A percentile compares a stretch with the other conserved stretches of the same genome.
Evolutionary conservation across 1,284 basidiomycete genomes (phyloP).

Genomic region (Trametes sp.): DNA sequence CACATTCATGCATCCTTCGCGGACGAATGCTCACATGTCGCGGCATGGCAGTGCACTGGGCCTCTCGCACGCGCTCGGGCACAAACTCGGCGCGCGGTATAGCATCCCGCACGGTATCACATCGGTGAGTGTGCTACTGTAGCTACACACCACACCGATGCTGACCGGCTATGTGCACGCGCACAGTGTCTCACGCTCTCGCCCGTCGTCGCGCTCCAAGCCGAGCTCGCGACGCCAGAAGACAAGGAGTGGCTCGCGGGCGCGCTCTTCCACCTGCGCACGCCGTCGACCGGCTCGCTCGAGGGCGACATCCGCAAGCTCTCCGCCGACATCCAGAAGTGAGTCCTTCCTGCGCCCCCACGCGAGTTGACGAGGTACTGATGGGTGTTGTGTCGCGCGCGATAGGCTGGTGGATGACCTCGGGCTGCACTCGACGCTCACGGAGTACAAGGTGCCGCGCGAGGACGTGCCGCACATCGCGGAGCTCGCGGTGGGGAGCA

Average conservation of each 20-base stretch:
- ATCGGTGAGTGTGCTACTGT: slow-evolving; percentile 64
- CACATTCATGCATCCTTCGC: background rate
- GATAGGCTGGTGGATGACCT: slow-evolving; percentile 63
- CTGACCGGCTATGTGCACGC: no score
- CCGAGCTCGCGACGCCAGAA: slow-evolving; percentile 58
- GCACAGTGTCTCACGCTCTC: slow-evolving; percentile 77
- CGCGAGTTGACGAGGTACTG: background rate
- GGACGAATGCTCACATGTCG: no score
- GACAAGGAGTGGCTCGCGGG: slow-evolving; percentile 66
- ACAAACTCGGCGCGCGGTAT: slow-evolving; percentile 80
- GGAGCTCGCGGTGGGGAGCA: slow-evolving; percentile 51
- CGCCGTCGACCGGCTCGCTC: slow-evolving; percentile 64
- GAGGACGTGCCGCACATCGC: slow-evolving; percentile 62
- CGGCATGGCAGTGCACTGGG: slow-evolving; percentile 70
- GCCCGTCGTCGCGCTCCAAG: slow-evolving; percentile 65
- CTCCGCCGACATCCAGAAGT: slow-evolving; percentile 63
- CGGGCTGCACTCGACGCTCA: slow-evolving; percentile 62
- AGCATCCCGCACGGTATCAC: slow-evolving; percentile 85
- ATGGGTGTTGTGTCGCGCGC: background rate
- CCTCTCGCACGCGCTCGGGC: slow-evolving; percentile 77
- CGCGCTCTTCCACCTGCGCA: slow-evolving; percentile 61
- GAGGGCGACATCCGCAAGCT: slow-evolving; percentile 66
- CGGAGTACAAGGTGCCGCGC: slow-evolving; percentile 65
- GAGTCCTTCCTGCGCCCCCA: slow-evolving; percentile 21
- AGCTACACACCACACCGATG: background rate